Conservation (phyloP, 2,329 filamentous ascomycete genomes). For the Fusarium sp. region DNA sequence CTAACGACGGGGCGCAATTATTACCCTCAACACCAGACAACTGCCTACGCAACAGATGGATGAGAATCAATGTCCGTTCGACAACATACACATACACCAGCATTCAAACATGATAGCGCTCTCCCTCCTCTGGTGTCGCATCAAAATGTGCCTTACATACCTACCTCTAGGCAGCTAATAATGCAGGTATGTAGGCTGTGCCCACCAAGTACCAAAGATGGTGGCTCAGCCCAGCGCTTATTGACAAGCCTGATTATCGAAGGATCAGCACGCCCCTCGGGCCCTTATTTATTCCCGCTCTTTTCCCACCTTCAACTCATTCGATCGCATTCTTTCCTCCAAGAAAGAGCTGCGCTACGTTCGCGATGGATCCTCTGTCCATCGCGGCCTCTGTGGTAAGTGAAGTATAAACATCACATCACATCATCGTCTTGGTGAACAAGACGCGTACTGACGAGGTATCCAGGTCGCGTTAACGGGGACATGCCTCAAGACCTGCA, state of each 20-base stretch:
- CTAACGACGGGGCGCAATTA: background rate
- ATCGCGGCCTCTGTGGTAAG: slow-evolving; percentile 10
- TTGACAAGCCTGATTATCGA: background rate
- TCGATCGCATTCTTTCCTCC: background rate
- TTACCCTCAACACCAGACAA: background rate
- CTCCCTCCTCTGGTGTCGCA: background rate
- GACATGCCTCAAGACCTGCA: slow-evolving; percentile 3
- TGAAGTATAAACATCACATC: no score
- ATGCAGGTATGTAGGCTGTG: background rate
- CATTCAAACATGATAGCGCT: background rate
- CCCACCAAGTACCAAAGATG: background rate
- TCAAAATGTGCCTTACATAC: background rate
- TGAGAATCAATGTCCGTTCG: background rate
- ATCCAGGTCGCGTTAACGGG: slow-evolving; percentile 8
- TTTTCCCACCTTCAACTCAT: background rate
- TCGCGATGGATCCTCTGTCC: slow-evolving; percentile 11
- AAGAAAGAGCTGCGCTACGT: background rate
- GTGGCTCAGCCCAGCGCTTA: background rate
- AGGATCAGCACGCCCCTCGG: background rate
- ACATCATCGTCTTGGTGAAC: rapidly evolving
- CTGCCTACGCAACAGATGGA: background rate
- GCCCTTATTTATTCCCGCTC: background rate
- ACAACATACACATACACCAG: background rate
- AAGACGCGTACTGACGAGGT: background rate
- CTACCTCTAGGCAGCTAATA: background rate